Percentiles rank a stretch among this genome's conserved stretches.
These are phyloP conservation scores for Candida verbasci DNA, from an alignment of 805 yeast genomes.

Conservation along the genomic window DNA sequence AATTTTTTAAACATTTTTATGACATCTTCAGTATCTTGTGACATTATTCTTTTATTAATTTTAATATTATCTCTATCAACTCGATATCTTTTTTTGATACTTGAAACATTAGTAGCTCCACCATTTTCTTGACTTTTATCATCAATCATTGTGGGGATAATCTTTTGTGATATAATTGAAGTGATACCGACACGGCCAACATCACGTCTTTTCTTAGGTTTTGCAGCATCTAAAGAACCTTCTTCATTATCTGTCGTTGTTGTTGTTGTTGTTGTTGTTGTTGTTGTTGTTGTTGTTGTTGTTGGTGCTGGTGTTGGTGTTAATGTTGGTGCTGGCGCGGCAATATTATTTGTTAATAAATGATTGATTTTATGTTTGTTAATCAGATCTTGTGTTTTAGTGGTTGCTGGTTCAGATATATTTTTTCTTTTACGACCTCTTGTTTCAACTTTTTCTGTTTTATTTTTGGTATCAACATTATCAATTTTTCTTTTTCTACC, in stretches of 20 bases:
- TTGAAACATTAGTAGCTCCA: neutral
- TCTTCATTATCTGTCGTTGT: neutral
- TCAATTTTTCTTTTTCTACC: slow-evolving; percentile 7
- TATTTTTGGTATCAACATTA: neutral
- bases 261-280: too few relatives aligned
- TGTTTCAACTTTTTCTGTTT: slow-evolving; percentile 3
- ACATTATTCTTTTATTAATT: slow-evolving; percentile 13
- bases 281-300: neutral
- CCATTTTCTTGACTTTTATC: neutral
- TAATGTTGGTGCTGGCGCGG: neutral
- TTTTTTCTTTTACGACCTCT: slow-evolving; percentile 9
- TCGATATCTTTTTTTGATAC: slow-evolving; percentile 9
- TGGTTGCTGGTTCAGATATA: neutral
- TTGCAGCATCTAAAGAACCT: neutral
- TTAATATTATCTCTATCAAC: slow-evolving; percentile 13
- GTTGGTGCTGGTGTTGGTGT: neutral
- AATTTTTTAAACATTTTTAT: slow-evolving; percentile 14
- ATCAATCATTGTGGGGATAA: slow-evolving; percentile 6
- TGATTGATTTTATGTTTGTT: slow-evolving; percentile 9
- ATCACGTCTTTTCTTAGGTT: neutral
- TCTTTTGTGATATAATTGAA: slow-evolving; percentile 13
- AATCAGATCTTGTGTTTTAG: neutral
- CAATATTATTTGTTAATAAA: slow-evolving; percentile 7
- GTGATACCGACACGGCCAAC: slow-evolving; percentile 8
- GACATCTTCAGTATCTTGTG: slow-evolving; percentile 13